phyloP scores from a whole-genome alignment of 2,329 filamentous ascomycete species.

The Fusarium sp. region DNA sequence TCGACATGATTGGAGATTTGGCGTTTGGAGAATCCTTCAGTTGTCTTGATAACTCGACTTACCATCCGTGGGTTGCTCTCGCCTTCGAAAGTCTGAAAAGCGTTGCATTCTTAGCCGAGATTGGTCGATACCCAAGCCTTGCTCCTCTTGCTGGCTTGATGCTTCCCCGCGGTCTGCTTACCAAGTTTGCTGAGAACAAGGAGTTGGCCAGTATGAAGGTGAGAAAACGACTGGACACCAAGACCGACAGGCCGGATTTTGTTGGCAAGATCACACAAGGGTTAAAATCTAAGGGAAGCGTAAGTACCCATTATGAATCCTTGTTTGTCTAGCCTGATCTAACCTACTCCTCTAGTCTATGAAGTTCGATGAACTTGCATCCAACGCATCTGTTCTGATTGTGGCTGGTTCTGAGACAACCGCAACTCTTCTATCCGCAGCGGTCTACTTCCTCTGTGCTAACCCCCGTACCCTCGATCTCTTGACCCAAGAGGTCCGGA shows the following conservation, averaged over 20 bases:
- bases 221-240: background rate
- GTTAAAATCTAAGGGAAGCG: background rate
- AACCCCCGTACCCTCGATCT: slow-evolving; percentile 1
- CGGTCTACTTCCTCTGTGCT: slow-evolving; percentile 10
- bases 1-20: slow-evolving; percentile 11
- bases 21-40: slow-evolving; percentile 10
- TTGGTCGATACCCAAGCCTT: background rate
- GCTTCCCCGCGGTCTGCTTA: background rate
- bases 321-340: fast-evolving
- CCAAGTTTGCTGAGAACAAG: background rate
- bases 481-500: slow-evolving; percentile 10
- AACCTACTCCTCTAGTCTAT: background rate
- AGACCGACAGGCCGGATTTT: background rate
- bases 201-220: background rate
- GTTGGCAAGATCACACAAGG: background rate
- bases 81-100: background rate
- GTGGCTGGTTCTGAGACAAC: slow-evolving; percentile 30
- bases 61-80: slow-evolving; percentile 10
- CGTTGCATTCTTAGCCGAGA: background rate
- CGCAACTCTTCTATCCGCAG: slow-evolving; percentile 23
- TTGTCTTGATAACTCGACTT: background rate
- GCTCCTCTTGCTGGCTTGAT: background rate
- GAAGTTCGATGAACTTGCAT: slow-evolving; percentile 16
- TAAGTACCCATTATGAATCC: background rate
- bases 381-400: slow-evolving; percentile 22